These are phyloP conservation scores for Pythium oligandrum DNA, from an alignment of 352 stramenopile species.

Conservation along the genomic window DNA sequence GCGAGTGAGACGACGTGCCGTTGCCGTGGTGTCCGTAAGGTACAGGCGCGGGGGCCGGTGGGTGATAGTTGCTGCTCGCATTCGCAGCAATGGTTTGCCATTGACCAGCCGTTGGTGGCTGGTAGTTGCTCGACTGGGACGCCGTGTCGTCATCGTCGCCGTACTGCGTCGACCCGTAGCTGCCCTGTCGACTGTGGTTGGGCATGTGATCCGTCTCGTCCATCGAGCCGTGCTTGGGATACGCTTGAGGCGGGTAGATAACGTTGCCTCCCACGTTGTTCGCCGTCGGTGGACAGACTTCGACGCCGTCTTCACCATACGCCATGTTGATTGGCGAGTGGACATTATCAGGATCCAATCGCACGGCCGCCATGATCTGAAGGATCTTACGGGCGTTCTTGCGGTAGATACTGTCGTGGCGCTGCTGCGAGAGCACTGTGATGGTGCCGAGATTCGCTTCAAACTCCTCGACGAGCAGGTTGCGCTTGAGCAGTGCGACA, in stretches of 20 bases:
- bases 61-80: background rate
- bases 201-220: conserved; percentile 31
- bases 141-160: conserved; percentile 45
- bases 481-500: conserved; percentile 70
- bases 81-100: conserved; percentile 9
- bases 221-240: conserved; percentile 6
- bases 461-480: conserved; percentile 74
- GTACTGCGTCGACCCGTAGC: conserved; percentile 52
- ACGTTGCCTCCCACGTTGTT: conserved; percentile 32
- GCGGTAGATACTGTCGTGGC: conserved; percentile 79
- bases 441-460: conserved; percentile 75
- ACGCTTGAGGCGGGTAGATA: background rate
- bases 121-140: conserved; percentile 33
- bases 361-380: conserved; percentile 75
- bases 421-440: conserved; percentile 81
- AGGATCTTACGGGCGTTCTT: conserved; percentile 77
- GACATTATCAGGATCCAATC: conserved; percentile 72
- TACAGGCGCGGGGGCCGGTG: no score
- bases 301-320: conserved; percentile 30
- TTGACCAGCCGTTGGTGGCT: conserved; percentile 14
- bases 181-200: conserved; percentile 33
- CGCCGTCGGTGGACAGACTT: conserved; percentile 54
- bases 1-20: no score
- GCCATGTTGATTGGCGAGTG: conserved; percentile 28
- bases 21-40: no score